Conservation (phyloP, 495 filamentous ascomycete genomes). For the Friedmanniomyces endolithicus region DNA sequence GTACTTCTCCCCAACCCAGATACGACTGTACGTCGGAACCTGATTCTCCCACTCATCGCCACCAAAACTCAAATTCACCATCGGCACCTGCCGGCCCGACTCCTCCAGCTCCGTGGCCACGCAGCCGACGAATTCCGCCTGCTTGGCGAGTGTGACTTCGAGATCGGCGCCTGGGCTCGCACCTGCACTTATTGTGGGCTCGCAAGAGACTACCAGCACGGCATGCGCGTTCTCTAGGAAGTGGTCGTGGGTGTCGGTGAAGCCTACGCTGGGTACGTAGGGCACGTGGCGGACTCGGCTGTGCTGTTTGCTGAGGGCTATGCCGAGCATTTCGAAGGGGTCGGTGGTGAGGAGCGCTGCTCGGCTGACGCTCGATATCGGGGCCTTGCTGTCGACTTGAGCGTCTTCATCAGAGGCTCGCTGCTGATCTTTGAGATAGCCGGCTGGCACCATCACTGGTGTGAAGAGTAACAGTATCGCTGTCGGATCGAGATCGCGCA, state of each 20-base stretch:
- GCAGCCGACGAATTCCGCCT: not conserved
- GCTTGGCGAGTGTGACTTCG: not conserved
- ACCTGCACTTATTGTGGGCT: not conserved
- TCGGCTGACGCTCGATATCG: not conserved
- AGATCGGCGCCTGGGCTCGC: not conserved
- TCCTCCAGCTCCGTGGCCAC: not conserved
- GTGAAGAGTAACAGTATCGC: slow-evolving; percentile 16
- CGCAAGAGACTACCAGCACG: slow-evolving; percentile 25
- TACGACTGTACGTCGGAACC: not conserved
- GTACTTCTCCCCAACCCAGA: slow-evolving; percentile 5
- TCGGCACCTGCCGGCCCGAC: not conserved
- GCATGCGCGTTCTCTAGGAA: slow-evolving; percentile 29
- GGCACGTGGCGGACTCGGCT: slow-evolving; percentile 29
- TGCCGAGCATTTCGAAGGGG: slow-evolving; percentile 34
- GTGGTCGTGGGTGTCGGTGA: slow-evolving; percentile 26
- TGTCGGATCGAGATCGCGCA: not conserved
- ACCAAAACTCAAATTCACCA: slow-evolving; percentile 7
- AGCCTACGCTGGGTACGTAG: slow-evolving; percentile 26
- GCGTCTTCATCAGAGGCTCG: not conserved
- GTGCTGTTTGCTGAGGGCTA: slow-evolving; percentile 25
- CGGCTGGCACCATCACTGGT: slow-evolving; percentile 9
- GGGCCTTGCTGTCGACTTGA: not conserved
- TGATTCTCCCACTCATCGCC: not conserved
- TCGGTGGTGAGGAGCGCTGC: slow-evolving; percentile 14
- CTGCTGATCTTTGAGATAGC: not conserved